These are phyloP conservation scores for Brassica napus DNA, from an alignment of 345 rosid genomes.

Conservation along the genomic window DNA sequence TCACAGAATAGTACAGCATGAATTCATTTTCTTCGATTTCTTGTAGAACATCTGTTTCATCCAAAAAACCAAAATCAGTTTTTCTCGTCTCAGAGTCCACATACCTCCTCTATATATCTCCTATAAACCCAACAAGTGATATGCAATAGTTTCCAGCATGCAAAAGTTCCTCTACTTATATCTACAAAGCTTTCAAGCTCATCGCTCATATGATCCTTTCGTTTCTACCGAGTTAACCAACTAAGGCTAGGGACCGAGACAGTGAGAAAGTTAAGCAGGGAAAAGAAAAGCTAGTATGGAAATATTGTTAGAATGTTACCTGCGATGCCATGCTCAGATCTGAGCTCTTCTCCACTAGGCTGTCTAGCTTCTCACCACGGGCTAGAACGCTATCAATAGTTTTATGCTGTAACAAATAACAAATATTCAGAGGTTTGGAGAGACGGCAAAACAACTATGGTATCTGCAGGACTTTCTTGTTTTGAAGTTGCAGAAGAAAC, in stretches of 20 bases:
- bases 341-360: slow-evolving; percentile 96
- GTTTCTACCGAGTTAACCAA: neutral
- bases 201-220: neutral
- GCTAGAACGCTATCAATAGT: slow-evolving; percentile 97
- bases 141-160: neutral
- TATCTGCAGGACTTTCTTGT: slow-evolving; percentile 5
- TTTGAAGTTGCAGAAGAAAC: neutral
- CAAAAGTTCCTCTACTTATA: neutral
- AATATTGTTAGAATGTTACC: slow-evolving; percentile 45
- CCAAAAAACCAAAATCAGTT: slow-evolving; percentile 9
- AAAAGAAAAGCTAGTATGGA: neutral
- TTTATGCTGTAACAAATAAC: slow-evolving; percentile 67
- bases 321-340: slow-evolving; percentile 96
- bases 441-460: neutral
- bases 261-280: neutral
- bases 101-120: neutral
- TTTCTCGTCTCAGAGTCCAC: neutral
- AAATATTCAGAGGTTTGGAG: neutral
- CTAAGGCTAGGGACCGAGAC: neutral
- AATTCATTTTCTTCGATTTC: slow-evolving; percentile 95
- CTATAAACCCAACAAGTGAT: neutral
- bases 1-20: slow-evolving; percentile 89
- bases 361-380: slow-evolving; percentile 95
- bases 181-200: neutral
- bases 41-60: slow-evolving; percentile 96